Evolutionary conservation across 495 filamentous ascomycete genomes (phyloP), one percentile per base, ranked within the genome.

Genomic region (Paragyromitra xinjiangensis): DNA sequence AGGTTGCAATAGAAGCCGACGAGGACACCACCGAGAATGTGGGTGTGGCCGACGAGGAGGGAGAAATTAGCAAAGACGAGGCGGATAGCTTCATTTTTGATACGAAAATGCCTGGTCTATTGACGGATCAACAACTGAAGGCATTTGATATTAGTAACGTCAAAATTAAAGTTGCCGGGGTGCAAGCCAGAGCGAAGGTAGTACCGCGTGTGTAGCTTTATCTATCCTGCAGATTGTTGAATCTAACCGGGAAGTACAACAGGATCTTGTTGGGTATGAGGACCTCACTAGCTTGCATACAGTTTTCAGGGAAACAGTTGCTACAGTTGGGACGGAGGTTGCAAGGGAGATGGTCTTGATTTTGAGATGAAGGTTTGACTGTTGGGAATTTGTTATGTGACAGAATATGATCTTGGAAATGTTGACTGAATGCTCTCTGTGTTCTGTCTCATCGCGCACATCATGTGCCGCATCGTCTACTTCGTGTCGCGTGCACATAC

Each of bases 21-120:
- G n/a, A 48, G 12, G 42, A 11, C 56, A 55, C 69, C 51, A 72
- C 82, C 26, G 82, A 84, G 42, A 83, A 83, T 16, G 53, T 8
- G 9, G 19, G 24, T 39, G 16, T 45, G 8, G 19, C 45, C 12
- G 64, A 77, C 22, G 50, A 73, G n/a, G 73, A 70, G 29, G 29
- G 19, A 22, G 19, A 34, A 64, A 73, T 81, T 26, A 82, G 84
- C 45, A 84, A 84, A 37, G 83, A 84, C 37, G 82, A 84, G 6
- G 79, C 85, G 34, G 70, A 58, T 51, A 82, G 77, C 24, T 91
- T 92, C 3, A 87, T 95, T 26, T 92, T 95, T 65, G 80, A 85
- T 22, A 85, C 91, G 50, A 84, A 87, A 64, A 94, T 96, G 89
- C 94, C 94, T 0, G 95, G 95, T 2, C 86, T 92, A 37, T 85